These are phyloP conservation scores for Leccinum obscurum DNA, from an alignment of 768 basidiomycete genomes.

Conservation along the genomic window DNA sequence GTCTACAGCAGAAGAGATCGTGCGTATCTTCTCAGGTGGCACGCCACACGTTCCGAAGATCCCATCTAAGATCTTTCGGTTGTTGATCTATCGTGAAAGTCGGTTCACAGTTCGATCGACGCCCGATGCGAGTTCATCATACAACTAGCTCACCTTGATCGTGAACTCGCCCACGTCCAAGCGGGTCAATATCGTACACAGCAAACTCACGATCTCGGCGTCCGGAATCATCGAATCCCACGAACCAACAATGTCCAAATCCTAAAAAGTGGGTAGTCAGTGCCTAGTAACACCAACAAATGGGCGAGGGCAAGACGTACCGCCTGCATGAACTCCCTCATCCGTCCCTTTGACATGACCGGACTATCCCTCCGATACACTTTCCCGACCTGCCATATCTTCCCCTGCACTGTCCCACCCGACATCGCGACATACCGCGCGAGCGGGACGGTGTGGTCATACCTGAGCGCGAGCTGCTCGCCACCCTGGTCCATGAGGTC, in stretches of 20 bases:
- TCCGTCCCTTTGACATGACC: conserved; percentile 95
- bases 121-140: not conserved
- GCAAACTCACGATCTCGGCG: conserved; percentile 81
- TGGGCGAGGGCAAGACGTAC: conserved; percentile 42
- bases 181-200: conserved; percentile 77
- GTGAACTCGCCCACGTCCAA: conserved; percentile 94
- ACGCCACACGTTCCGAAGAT: conserved; percentile 98
- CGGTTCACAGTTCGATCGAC: conserved; percentile 1
- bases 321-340: conserved; percentile 98
- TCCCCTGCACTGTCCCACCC: conserved; percentile 75
- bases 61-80: conserved; percentile 96
- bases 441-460: conserved; percentile 97
- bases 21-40: conserved; percentile 81
- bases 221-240: conserved; percentile 99
- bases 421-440: conserved; percentile 96
- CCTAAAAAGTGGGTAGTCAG: conserved; percentile 45
- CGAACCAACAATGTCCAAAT: conserved; percentile 89
- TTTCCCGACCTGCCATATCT: conserved; percentile 98
- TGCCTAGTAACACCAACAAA: not conserved
- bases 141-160: conserved; percentile 64
- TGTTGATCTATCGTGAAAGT: conserved; percentile 65
- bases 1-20: conserved; percentile 96
- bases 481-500: conserved; percentile 98
- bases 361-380: conserved; percentile 97
- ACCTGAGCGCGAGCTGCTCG: conserved; percentile 90